Conservation (phyloP, 2,329 filamentous ascomycete genomes). For the Pyricularia sp. region DNA sequence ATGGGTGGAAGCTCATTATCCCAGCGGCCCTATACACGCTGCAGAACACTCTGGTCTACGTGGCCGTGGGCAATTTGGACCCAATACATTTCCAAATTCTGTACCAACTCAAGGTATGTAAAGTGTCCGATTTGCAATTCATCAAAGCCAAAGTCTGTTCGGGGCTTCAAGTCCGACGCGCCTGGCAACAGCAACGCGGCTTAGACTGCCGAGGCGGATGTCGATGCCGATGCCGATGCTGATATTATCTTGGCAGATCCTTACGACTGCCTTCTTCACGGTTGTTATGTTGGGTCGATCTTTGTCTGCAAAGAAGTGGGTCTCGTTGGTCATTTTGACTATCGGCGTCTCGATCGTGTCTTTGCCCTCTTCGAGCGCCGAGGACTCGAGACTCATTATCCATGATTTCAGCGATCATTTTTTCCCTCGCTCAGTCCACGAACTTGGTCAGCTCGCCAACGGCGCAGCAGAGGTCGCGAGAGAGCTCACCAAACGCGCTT, state of each 20-base stretch:
- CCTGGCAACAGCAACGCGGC: not conserved
- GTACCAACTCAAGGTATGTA: constrained; percentile 71
- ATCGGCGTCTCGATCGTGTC: constrained; percentile 77
- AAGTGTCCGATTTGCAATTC: not conserved
- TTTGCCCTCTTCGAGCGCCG: constrained; percentile 48
- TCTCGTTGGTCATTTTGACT: constrained; percentile 65
- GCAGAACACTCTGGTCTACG: constrained; percentile 88
- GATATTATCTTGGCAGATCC: constrained; percentile 40
- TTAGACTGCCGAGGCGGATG: not conserved
- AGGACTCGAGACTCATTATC: constrained; percentile 44
- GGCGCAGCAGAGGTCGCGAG: constrained; percentile 34
- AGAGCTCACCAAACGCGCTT: constrained; percentile 36
- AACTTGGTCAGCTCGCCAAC: constrained; percentile 52
- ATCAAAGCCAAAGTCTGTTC: not conserved
- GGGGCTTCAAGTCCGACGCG: not conserved
- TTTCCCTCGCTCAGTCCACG: constrained; percentile 68
- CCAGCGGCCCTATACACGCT: constrained; percentile 81
- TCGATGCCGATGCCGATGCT: not conserved
- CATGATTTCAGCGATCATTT: constrained; percentile 53
- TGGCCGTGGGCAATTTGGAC: constrained; percentile 81
- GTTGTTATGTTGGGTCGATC: constrained; percentile 61
- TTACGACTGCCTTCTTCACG: constrained; percentile 80
- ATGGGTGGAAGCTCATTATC: constrained; percentile 89
- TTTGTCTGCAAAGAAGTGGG: constrained; percentile 63
- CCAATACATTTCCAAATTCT: constrained; percentile 88